phyloP scores from a whole-genome alignment of 1,139 yeast genomes.

The Magnusiomyces suaveolens region DNA sequence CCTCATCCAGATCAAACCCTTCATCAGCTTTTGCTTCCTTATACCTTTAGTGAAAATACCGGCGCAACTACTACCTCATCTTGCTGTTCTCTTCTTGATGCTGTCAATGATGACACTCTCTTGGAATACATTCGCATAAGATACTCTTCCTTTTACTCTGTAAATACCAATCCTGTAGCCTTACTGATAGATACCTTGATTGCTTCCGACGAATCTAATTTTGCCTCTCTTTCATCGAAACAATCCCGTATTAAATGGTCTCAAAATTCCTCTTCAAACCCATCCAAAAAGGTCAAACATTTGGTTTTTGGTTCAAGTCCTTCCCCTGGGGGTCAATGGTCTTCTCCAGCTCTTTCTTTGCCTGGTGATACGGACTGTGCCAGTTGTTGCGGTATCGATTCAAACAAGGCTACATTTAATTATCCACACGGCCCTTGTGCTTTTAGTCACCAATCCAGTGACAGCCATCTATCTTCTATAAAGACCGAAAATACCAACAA shows the following conservation, averaged over 20 bases:
- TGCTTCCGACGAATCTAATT: constrained; percentile 27
- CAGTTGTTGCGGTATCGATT: neutral
- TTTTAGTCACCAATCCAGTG: neutral
- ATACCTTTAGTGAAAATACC: constrained; percentile 6
- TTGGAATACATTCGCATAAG: constrained; percentile 19
- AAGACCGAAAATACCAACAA: neutral
- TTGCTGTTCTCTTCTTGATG: constrained; percentile 19
- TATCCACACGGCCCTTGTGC: neutral
- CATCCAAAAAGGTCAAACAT: constrained; percentile 14
- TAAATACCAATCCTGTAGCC: constrained; percentile 25
- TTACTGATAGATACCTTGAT: constrained; percentile 26
- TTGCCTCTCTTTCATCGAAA: constrained; percentile 18
- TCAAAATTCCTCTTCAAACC: constrained; percentile 4
- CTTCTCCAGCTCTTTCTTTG: constrained; percentile 11
- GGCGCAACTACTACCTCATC: neutral
- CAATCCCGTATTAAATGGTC: constrained; percentile 26
- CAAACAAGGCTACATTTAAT: neutral
- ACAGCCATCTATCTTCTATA: neutral
- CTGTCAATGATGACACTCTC: constrained; percentile 18
- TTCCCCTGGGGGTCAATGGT: constrained; percentile 33
- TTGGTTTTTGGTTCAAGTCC: constrained; percentile 25
- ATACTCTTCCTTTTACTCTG: constrained; percentile 23
- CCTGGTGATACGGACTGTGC: constrained; percentile 5
- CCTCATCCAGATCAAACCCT: constrained; percentile 28
- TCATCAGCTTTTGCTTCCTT: constrained; percentile 21